Conservation (phyloP, 148 eudicot species). For the Rhododendron henanense region DNA sequence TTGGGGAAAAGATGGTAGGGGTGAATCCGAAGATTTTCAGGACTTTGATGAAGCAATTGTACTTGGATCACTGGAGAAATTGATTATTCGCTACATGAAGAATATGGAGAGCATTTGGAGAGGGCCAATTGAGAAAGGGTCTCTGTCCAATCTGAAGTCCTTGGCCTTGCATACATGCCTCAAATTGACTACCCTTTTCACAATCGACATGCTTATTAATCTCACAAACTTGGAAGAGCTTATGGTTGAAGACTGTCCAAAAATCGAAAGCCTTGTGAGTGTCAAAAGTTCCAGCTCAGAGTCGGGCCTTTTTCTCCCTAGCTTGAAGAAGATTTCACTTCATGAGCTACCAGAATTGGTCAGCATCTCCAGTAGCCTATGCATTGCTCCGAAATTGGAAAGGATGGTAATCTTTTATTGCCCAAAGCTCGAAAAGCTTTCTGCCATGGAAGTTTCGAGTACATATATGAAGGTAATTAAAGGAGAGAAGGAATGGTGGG, state of each 20-base stretch:
- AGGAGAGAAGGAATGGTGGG: slow-evolving; percentile 27
- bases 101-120: background rate
- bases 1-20: background rate
- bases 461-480: background rate
- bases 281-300: background rate
- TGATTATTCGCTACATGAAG: background rate
- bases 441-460: slow-evolving; percentile 1
- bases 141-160: background rate
- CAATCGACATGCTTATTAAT: background rate
- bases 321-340: slow-evolving; percentile 2
- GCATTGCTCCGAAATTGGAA: slow-evolving; percentile 10
- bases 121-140: background rate
- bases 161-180: slow-evolving; percentile 16
- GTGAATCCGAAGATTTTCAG: background rate
- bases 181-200: slow-evolving; percentile 13
- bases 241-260: slow-evolving; percentile 17
- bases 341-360: slow-evolving; percentile 17
- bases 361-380: slow-evolving; percentile 4
- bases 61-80: background rate
- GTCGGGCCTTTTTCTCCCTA: background rate
- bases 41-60: background rate
- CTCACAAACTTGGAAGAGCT: slow-evolving; percentile 11
- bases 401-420: slow-evolving; percentile 12
- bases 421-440: slow-evolving; percentile 15
- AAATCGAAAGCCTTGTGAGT: slow-evolving; percentile 7